Evolutionary conservation across 768 basidiomycete species (phyloP).

Genomic region (Cystoderma amianthinum): DNA sequence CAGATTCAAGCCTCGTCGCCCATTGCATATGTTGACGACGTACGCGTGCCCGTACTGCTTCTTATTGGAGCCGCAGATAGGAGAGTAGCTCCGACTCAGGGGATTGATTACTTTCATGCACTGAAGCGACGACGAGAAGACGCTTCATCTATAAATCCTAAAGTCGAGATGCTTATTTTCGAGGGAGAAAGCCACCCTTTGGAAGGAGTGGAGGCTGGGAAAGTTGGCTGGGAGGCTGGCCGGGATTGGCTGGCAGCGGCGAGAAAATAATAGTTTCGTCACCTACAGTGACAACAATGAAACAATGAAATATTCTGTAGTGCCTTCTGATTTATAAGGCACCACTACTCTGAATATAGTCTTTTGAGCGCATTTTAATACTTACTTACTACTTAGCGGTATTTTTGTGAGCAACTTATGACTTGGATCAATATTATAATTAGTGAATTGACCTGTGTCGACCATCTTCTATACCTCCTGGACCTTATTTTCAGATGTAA

Average conservation of each 20-base stretch:
- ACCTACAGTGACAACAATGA: neutral
- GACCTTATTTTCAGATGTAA: too few relatives aligned
- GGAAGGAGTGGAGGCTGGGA: constrained; percentile 57
- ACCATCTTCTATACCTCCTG: too few relatives aligned
- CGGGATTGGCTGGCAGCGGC: constrained; percentile 38
- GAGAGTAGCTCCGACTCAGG: constrained; percentile 58
- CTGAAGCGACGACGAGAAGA: constrained; percentile 34
- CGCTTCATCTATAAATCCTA: constrained; percentile 10
- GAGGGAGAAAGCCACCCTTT: constrained; percentile 57
- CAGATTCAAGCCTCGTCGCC: constrained; percentile 47
- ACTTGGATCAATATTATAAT: too few relatives aligned
- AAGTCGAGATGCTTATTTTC: constrained; percentile 55
- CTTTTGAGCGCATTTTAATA: too few relatives aligned
- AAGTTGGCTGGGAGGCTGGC: constrained; percentile 43
- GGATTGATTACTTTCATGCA: constrained; percentile 58
- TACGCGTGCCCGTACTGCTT: constrained; percentile 48
- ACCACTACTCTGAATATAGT: too few relatives aligned
- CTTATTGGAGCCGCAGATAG: constrained; percentile 55
- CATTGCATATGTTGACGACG: constrained; percentile 41
- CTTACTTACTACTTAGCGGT: too few relatives aligned
- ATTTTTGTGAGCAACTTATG: too few relatives aligned
- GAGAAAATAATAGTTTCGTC: neutral
- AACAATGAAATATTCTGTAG: too few relatives aligned
- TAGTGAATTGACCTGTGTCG: too few relatives aligned
- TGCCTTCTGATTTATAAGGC: too few relatives aligned